Base-by-base conservation (phyloP, 805 yeast genomes). In the Kazachstania kunashirensis region DNA sequence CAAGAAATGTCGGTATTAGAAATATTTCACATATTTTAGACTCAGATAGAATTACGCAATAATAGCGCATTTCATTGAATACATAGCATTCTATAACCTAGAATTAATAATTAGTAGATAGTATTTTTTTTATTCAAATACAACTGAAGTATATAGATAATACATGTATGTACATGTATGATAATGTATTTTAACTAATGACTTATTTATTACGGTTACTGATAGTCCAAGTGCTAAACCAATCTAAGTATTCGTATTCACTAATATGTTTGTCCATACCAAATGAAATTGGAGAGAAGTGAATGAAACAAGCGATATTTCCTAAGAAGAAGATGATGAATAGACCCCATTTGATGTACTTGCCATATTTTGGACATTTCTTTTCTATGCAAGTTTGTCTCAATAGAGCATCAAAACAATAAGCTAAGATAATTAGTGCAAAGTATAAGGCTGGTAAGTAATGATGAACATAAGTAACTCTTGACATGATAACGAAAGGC, bases 401-500 rank as follows among this genome's bases (percentile, higher is more conserved):
- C 14, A 70, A 55, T 35, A 65, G 50, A 31, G 59, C 56, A 43
- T 78, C 84, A 31, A 77, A 58, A 35, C 70, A 61, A 53, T 73
- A 77, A n/a, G 71, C 68, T 33, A 70, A 53, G 26, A 74, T 71
- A 38, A 76, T 58, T 59, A 79, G 64, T 33, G 84, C 84, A 65
- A 89, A 89, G 63, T 84, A 89, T 47, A 88, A 71, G 1, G 97
- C 96, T 15, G 98, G 98, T 50, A 88, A 75, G 61, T 89, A 89
- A 62, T 89, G 98, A 61, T 89, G 98, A 26, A 89, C 94, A 57
- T 92, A 89, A 2, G 95, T 86, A 44, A 92, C 96, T 67, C 98
- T 83, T 15, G 94, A 85, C 98, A 89, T 89, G 45, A 86, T 66
- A 24, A 83, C 74, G 61, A 89, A 89, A 23, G 98, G 97, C 53